Conservation (phyloP, 257 asterid genomes). For the Jacaranda copaia region DNA sequence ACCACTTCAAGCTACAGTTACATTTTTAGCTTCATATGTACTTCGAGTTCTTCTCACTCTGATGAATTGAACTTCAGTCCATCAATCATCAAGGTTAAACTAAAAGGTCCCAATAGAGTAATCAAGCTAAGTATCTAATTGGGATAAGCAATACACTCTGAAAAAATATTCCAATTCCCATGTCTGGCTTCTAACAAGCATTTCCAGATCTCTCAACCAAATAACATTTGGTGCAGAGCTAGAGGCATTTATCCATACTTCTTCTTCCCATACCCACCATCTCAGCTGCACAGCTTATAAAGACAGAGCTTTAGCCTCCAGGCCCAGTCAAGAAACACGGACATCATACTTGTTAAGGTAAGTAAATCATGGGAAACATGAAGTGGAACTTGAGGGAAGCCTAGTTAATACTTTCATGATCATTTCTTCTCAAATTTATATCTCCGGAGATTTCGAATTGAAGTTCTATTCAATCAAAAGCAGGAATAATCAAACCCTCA, state of each 20-base stretch:
- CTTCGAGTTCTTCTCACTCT: neutral
- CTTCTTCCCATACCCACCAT: neutral
- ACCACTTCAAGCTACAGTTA: neutral
- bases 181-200: neutral
- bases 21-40: neutral
- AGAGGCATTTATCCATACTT: neutral
- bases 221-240: neutral
- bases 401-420: neutral
- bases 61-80: neutral
- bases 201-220: slow-evolving; percentile 17
- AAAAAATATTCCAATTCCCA: neutral
- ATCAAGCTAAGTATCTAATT: neutral
- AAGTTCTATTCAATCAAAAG: slow-evolving; percentile 2
- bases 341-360: too few species aligned
- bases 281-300: neutral
- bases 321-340: neutral
- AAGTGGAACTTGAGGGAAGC: neutral
- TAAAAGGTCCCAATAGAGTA: neutral
- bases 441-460: neutral
- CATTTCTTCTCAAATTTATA: neutral
- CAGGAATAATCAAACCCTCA: neutral
- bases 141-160: neutral
- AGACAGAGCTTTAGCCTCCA: neutral
- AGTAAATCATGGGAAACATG: neutral
- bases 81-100: neutral